Evolutionary conservation across 2,329 filamentous ascomycete genomes (phyloP), one percentile per base, ranked within the genome.

Genomic region (Dactylellina cionopaga): DNA sequence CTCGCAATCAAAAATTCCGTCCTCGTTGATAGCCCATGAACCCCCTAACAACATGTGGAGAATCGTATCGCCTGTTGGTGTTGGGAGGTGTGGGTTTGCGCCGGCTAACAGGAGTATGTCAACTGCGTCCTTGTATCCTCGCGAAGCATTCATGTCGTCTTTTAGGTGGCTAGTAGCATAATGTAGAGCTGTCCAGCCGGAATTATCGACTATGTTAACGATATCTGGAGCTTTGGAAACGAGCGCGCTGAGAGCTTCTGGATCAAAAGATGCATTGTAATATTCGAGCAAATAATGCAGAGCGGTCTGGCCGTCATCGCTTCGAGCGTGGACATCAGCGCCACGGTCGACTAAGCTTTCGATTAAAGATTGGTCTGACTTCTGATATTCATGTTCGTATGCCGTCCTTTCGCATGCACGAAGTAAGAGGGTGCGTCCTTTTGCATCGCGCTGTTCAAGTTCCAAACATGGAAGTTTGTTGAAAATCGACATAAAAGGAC

Each of bases 41-140:
- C n/a, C 13, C 22, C 51, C 33, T 5, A 13, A 11, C 13, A 41
- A n/a, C 13, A 43, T 6, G 9, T 56, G 51, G 35, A 43, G 6
- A n/a, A 13, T 1, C 4, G 51, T 56, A 2, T 41, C 9, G 22
- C 37, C n/a, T 19, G 25, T 17, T 47, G 7, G 22, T 24, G n/a
- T n/a, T 15, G 46, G 7, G 3, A 49, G 13, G 15, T 49, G 13
- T 29, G 44, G 56, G 29, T 43, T 35, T 22, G 44, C 44, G 13
- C 56, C 56, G n/a, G 56, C 44, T 15, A 44, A 51, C 13, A 62
- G 56, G 43, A 62, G 31, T 10, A 51, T 17, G 7, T 62, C 39
- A 31, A 31, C 43, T 5, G 43, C 43, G 7, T 41, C 9, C 2
- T 22, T 11, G 24, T 27, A 41, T 13, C 24, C n/a, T n/a, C n/a